Evolutionary conservation across 2,329 filamentous ascomycete species (phyloP), one percentile per base, ranked within the genome.

Genomic region (Paramyrothecium sp.): DNA sequence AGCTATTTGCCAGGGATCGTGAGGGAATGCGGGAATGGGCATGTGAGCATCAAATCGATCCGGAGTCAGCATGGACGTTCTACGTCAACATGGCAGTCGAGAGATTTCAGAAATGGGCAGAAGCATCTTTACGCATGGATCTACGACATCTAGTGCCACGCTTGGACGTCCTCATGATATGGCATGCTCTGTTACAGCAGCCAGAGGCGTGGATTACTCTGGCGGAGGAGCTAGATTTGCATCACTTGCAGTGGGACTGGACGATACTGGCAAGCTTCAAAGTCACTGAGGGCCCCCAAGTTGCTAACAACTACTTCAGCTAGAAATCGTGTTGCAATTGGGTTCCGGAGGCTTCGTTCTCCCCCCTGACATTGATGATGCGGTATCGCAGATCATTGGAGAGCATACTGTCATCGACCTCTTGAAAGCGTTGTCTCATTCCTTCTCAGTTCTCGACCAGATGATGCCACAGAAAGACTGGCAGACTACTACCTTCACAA

Each of bases 71-170:
- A 17, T 66, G 62, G 62, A 58, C 13, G 3, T 62, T 58, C 33
- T 66, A 62, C 48, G 55, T 65, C 51, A 64, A 65, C 38, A 56
- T 57, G 44, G 57, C 54, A 8, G 54, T 58, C 17, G 21, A 54
- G 12, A 53, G 63, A 13, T 49, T 60, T 11, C 16, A 53, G 2
- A 20, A 48, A 30, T 67, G 64, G 58, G 50, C 61, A 21, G 52
- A 57, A 21, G 50, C 49, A 2, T 58, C 60, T 1, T 50, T 50
- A 4, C 23, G 47, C 8, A 17, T 46, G 2, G 23, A 48, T 30
- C 44, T 62, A 17, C 30, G 38, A 7, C 53, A 34, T 5, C 21
- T 54, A 2, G 54, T 61, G 17, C 58, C 62, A 7, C 60, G 59
- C 2, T 54, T 61, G 3, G 57, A 63, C 41, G 58, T 61, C 1